Evolutionary conservation across 23 red algal species (phyloP).

Genomic region (Cyanidioschyzon merolae): DNA sequence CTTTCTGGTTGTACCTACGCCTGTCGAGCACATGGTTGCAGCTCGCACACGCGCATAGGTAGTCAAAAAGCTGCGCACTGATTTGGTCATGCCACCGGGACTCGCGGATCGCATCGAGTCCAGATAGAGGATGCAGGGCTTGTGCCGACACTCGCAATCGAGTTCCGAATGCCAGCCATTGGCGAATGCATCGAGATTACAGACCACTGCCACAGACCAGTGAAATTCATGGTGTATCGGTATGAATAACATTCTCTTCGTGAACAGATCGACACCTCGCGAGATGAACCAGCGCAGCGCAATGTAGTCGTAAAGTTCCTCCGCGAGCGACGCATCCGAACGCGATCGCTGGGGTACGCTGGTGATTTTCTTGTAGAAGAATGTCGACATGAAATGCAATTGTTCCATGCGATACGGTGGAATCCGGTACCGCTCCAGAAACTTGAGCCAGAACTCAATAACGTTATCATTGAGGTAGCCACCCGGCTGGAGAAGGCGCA

Average conservation of each 20-base stretch:
- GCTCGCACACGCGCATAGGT: not conserved
- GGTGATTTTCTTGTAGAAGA: constrained; percentile 5
- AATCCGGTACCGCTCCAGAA: not conserved
- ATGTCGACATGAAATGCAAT: not conserved
- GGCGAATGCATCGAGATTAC: not conserved
- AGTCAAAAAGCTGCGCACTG: not conserved
- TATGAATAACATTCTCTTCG: not conserved
- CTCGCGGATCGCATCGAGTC: constrained; percentile 8
- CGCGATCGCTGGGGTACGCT: constrained; percentile 1
- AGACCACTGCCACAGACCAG: constrained; percentile 11
- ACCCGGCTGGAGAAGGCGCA: constrained; percentile 5
- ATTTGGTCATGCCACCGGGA: constrained; percentile 12
- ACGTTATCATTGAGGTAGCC: constrained; percentile 13
- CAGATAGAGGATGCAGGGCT: constrained; percentile 6
- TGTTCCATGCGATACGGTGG: not conserved
- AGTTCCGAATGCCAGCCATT: not conserved
- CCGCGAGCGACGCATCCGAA: not conserved
- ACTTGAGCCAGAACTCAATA: constrained; percentile 9
- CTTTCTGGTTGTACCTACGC: too few relatives aligned
- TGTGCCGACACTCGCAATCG: not conserved
- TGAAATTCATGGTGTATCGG: constrained; percentile 16
- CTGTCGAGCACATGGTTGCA: not conserved
- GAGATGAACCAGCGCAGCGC: not conserved
- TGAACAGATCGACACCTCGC: constrained; percentile 7
- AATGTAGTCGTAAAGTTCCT: not conserved